phyloP scores from a whole-genome alignment of 2,329 filamentous ascomycete species.

The Ilyonectria robusta region DNA sequence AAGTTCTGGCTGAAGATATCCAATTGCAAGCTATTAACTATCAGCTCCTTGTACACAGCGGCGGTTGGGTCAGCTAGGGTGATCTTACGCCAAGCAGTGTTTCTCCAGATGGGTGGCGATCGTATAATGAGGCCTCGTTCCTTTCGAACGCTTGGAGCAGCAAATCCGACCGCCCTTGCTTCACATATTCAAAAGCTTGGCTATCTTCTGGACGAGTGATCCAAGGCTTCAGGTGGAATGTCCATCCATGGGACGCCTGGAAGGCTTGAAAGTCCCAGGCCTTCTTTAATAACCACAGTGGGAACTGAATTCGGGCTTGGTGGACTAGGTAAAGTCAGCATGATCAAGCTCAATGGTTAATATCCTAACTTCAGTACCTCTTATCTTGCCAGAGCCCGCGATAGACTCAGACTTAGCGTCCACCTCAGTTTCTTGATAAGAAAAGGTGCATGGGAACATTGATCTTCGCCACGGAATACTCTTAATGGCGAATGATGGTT shows the following conservation, averaged over 20 bases:
- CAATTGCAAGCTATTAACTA: not conserved
- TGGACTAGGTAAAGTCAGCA: conserved; percentile 9
- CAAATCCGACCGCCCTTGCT: fast-evolving
- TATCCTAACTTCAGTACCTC: not conserved
- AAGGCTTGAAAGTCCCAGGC: conserved; percentile 28
- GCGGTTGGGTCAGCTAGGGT: not conserved
- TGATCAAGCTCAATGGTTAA: not conserved
- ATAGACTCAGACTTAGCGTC: not conserved
- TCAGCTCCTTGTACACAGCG: not conserved
- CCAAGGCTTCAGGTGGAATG: conserved; percentile 10
- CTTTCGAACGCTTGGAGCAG: fast-evolving
- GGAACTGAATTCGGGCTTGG: conserved; percentile 15
- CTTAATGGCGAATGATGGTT: not conserved
- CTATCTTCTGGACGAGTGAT: not conserved
- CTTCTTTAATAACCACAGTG: not conserved
- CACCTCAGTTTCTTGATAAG: not conserved
- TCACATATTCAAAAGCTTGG: fast-evolving
- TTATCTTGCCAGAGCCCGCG: not conserved
- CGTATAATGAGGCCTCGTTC: conserved; percentile 27
- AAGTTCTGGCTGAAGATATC: not conserved
- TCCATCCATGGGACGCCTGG: conserved; percentile 25
- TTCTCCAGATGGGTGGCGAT: fast-evolving
- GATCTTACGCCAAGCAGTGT: conserved; percentile 12
- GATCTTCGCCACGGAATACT: not conserved
- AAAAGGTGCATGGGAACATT: not conserved